These are phyloP conservation scores for Penicillium hesseltinei DNA, from an alignment of 2,329 filamentous ascomycete genomes.

Conservation along the genomic window DNA sequence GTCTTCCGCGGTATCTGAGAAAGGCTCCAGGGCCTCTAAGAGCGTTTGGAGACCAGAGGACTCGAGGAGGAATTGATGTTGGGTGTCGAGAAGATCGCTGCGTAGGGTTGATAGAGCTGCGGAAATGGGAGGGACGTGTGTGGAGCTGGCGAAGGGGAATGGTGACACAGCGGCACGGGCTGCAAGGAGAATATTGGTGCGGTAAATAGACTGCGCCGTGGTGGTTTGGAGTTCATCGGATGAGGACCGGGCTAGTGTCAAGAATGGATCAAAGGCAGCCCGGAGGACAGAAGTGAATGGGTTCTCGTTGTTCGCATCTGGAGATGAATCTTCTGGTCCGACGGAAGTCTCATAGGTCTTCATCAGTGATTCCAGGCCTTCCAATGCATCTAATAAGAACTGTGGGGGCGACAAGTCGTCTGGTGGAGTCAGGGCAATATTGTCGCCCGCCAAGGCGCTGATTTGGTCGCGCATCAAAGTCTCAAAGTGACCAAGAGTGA, in stretches of 20 bases:
- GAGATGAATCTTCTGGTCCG: slow-evolving; percentile 42
- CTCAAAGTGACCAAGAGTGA: slow-evolving; percentile 79
- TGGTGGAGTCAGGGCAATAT: slow-evolving; percentile 67
- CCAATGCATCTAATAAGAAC: slow-evolving; percentile 77
- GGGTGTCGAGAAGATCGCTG: slow-evolving; percentile 61
- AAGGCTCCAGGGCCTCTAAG: slow-evolving; percentile 55
- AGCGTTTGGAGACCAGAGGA: slow-evolving; percentile 71
- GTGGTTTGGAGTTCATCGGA: slow-evolving; percentile 39
- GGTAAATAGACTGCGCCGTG: slow-evolving; percentile 50
- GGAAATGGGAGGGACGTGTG: slow-evolving; percentile 58
- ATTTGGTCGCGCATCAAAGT: slow-evolving; percentile 72
- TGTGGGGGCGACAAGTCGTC: slow-evolving; percentile 73
- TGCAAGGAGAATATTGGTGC: slow-evolving; percentile 48
- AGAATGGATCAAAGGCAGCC: slow-evolving; percentile 82
- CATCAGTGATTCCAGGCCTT: slow-evolving; percentile 74
- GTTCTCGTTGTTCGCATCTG: slow-evolving; percentile 57
- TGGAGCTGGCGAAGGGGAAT: slow-evolving; percentile 61
- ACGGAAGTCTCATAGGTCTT: slow-evolving; percentile 84
- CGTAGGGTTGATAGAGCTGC: slow-evolving; percentile 49
- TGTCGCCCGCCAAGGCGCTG: slow-evolving; percentile 66
- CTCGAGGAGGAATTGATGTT: slow-evolving; percentile 69
- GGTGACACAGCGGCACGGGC: slow-evolving; percentile 38
- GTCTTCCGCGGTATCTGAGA: slow-evolving; percentile 23
- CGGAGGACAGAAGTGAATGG: slow-evolving; percentile 73
- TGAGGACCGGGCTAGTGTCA: slow-evolving; percentile 62